phyloP scores from a whole-genome alignment of 1,284 basidiomycete genomes.

The Acaromyces ingoldii region DNA sequence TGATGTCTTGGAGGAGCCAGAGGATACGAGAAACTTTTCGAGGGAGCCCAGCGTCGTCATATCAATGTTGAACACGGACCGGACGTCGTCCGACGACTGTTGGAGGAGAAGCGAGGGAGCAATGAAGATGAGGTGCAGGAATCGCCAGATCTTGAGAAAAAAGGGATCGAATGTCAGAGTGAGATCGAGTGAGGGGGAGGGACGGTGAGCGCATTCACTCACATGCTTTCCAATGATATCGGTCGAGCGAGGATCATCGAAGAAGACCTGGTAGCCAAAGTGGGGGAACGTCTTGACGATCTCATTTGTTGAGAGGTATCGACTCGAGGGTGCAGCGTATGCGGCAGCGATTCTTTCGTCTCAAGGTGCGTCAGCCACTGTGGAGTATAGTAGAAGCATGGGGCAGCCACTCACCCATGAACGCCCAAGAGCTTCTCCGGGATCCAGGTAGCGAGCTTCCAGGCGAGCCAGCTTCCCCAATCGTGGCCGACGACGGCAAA shows the following conservation, averaged over 20 bases:
- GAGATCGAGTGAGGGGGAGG: not conserved
- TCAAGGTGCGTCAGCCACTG: not conserved
- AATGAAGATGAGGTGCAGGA: no score
- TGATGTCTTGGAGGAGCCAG: not conserved
- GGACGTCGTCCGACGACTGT: no score
- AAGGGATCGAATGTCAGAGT: no score
- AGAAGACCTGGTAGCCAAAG: conserved; percentile 41
- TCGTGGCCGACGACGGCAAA: conserved; percentile 39
- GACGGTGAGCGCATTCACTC: conserved; percentile 4
- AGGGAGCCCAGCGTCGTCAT: no score
- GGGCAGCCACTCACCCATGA: conserved; percentile 8
- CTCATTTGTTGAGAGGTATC: conserved; percentile 16
- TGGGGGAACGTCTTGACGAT: conserved; percentile 23
- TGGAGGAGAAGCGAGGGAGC: no score
- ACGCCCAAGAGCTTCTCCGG: conserved; percentile 33
- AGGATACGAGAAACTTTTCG: no score
- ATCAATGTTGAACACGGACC: no score
- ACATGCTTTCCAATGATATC: conserved; percentile 31
- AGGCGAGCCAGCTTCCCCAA: conserved; percentile 38
- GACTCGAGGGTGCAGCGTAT: not conserved
- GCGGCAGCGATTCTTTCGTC: conserved; percentile 2
- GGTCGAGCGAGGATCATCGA: conserved; percentile 27
- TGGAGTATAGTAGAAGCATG: not conserved
- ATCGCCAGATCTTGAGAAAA: no score
- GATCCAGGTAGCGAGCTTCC: conserved; percentile 31